phyloP scores from a whole-genome alignment of 2,329 filamentous ascomycete species.

The Botrytis cinerea region DNA sequence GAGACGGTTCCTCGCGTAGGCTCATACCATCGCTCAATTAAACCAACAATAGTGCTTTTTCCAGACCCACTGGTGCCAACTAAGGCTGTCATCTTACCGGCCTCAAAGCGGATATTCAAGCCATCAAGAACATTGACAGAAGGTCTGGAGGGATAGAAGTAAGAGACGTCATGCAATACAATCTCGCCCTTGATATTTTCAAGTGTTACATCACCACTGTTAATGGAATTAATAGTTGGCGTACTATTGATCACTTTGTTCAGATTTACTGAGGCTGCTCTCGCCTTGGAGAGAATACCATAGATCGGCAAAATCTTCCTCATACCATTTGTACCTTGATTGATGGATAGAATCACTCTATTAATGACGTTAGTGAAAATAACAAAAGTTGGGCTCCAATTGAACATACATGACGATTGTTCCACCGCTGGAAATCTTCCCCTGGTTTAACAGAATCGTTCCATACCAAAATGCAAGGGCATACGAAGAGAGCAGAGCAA shows the following conservation, averaged over 20 bases:
- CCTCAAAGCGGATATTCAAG: slow-evolving; percentile 46
- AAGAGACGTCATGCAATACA: slow-evolving; percentile 21
- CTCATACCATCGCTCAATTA: slow-evolving; percentile 47
- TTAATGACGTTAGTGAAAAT: background rate
- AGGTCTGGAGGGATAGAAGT: slow-evolving; percentile 38
- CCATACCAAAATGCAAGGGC: slow-evolving; percentile 28
- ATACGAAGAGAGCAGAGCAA: slow-evolving; percentile 19
- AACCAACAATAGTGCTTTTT: slow-evolving; percentile 44
- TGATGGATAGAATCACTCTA: slow-evolving; percentile 14
- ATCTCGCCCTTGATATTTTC: slow-evolving; percentile 56
- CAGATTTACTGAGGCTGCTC: background rate
- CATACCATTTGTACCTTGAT: slow-evolving; percentile 16
- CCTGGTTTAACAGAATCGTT: slow-evolving; percentile 5
- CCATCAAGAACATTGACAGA: slow-evolving; percentile 38
- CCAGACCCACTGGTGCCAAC: slow-evolving; percentile 48
- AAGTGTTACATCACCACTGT: background rate
- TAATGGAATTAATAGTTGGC: background rate
- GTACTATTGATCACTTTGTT: background rate
- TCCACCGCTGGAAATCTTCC: slow-evolving; percentile 15
- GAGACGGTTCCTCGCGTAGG: slow-evolving; percentile 40
- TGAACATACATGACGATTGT: slow-evolving; percentile 7
- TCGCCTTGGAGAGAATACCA: slow-evolving; percentile 7
- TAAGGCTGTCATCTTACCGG: slow-evolving; percentile 44
- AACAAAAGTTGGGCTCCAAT: background rate
- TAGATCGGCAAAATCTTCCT: slow-evolving; percentile 11